phyloP scores from a whole-genome alignment of 306 rosid genomes.

The Parietaria judaica region DNA sequence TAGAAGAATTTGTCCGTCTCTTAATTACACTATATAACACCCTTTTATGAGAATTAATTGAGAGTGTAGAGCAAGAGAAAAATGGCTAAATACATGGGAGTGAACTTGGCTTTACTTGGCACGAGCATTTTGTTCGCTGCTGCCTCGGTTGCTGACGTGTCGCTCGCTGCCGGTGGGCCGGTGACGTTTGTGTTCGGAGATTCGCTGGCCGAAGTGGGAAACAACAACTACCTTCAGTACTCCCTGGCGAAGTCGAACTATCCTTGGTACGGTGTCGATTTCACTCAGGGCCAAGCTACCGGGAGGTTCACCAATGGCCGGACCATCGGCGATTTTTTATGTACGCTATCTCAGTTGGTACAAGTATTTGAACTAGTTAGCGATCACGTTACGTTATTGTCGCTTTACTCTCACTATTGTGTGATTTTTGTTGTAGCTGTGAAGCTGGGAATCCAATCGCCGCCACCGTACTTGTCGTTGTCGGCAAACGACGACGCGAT shows the following conservation, averaged over 20 bases:
- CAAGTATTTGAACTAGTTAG: too few species aligned
- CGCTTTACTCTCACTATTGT: neutral
- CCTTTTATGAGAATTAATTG: too few species aligned
- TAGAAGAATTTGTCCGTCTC: constrained; percentile 29
- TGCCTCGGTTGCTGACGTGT: constrained; percentile 6
- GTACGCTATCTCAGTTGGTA: too few species aligned
- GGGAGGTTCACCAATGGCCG: constrained; percentile 89
- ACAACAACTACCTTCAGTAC: constrained; percentile 62
- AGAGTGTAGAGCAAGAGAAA: too few species aligned
- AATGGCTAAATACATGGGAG: constrained; percentile 1
- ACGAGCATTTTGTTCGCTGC: constrained; percentile 2
- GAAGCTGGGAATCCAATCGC: constrained; percentile 62
- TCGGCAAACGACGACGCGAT: constrained; percentile 48
- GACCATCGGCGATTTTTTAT: constrained; percentile 76
- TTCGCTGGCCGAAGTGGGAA: constrained; percentile 78
- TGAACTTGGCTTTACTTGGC: constrained; percentile 16
- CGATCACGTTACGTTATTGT: too few species aligned
- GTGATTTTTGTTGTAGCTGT: constrained; percentile 36
- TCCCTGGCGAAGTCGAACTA: constrained; percentile 66
- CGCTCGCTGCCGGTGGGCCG: constrained; percentile 20
- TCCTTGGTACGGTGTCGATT: constrained; percentile 88
- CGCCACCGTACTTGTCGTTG: constrained; percentile 67
- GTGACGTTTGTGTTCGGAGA: constrained; percentile 69
- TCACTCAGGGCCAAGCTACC: constrained; percentile 54
- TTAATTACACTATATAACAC: neutral